phyloP scores from a whole-genome alignment of 495 filamentous ascomycete genomes.

The Xylaria flabelliformis region DNA sequence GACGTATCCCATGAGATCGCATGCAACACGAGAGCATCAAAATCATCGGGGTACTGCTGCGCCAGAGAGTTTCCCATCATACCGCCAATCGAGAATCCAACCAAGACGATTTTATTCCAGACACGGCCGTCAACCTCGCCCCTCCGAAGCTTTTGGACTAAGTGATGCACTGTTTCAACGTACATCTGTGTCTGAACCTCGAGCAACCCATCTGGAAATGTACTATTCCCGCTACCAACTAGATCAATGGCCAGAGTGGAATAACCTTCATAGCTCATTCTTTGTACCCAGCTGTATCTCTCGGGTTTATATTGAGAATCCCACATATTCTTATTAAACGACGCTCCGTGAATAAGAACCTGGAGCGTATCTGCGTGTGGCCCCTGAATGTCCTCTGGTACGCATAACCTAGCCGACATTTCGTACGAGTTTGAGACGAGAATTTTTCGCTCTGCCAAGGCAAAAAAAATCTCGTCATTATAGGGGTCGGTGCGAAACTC shows the following conservation, averaged over 20 bases:
- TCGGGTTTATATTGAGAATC: constrained; percentile 29
- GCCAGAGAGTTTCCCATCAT: constrained; percentile 29
- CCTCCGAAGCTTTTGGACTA: constrained; percentile 33
- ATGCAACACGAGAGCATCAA: constrained; percentile 31
- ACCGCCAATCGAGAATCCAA: constrained; percentile 33
- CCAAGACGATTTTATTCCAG: constrained; percentile 30
- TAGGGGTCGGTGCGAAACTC: constrained; percentile 19
- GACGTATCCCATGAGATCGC: constrained; percentile 29
- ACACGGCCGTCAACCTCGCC: constrained; percentile 24
- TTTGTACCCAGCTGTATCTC: constrained; percentile 33
- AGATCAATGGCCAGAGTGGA: constrained; percentile 33
- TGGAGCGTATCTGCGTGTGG: constrained; percentile 32
- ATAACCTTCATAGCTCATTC: constrained; percentile 35
- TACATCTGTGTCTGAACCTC: constrained; percentile 38
- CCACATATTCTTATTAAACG: constrained; percentile 34
- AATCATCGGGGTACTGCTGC: constrained; percentile 33
- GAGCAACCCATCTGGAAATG: constrained; percentile 33
- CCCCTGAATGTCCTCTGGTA: constrained; percentile 20
- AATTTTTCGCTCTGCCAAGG: constrained; percentile 19
- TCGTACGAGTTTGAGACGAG: constrained; percentile 27
- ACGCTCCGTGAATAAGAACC: constrained; percentile 31
- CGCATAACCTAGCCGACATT: constrained; percentile 22
- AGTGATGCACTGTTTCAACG: constrained; percentile 35
- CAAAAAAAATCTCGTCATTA: constrained; percentile 18
- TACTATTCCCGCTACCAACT: constrained; percentile 33